These are phyloP conservation scores for Yarrowia osloensis DNA, from an alignment of 805 yeast species.

Conservation along the genomic window DNA sequence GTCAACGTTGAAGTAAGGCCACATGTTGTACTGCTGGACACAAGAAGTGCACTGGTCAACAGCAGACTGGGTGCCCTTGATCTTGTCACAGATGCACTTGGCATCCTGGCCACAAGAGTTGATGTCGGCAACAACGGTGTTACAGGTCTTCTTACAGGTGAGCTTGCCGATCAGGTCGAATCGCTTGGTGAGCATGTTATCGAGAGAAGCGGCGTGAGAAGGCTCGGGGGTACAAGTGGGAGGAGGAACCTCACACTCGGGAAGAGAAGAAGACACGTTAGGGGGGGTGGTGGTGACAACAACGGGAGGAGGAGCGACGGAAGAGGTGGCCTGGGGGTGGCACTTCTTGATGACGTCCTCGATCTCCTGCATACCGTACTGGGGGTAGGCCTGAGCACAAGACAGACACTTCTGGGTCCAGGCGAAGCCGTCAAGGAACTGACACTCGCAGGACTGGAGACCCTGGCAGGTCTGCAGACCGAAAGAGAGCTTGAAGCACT, in stretches of 20 bases:
- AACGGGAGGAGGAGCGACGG: conserved; percentile 9
- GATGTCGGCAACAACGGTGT: conserved; percentile 9
- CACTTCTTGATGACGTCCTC: conserved; percentile 24
- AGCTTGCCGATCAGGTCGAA: conserved; percentile 25
- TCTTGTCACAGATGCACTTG: conserved; percentile 21
- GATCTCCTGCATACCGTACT: conserved; percentile 22
- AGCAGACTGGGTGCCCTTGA: background rate
- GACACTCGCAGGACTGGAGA: conserved; percentile 16
- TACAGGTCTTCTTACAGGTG: conserved; percentile 26
- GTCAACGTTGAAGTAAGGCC: conserved; percentile 21
- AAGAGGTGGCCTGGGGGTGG: conserved; percentile 21
- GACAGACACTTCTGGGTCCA: conserved; percentile 28
- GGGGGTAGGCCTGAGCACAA: conserved; percentile 21
- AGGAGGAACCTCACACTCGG: conserved; percentile 27
- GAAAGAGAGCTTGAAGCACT: conserved; percentile 22
- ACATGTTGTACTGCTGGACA: conserved; percentile 27
- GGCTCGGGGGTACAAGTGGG: conserved; percentile 27
- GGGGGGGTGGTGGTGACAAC: conserved; percentile 24
- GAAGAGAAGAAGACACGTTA: background rate
- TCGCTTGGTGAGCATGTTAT: conserved; percentile 24
- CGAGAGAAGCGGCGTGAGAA: conserved; percentile 21
- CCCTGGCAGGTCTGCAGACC: conserved; percentile 20
- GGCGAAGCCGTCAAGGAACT: conserved; percentile 24
- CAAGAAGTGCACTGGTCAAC: conserved; percentile 23
- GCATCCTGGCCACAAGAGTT: conserved; percentile 8